Percentiles rank a stretch among this genome's conserved stretches.
Conservation (phyloP, 257 asterid species). For the Anisodus tanguticus region DNA sequence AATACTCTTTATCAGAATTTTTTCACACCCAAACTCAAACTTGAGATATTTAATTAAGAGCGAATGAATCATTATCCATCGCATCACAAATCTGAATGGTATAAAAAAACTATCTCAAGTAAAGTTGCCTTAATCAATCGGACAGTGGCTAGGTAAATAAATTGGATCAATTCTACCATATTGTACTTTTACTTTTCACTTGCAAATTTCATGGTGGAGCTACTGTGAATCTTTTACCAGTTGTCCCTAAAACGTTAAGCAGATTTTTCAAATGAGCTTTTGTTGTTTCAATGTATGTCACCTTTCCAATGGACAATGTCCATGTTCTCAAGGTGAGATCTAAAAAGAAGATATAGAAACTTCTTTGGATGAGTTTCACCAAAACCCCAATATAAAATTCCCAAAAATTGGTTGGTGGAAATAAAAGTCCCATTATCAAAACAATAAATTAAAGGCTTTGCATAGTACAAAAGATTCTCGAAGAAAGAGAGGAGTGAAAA, state of each 20-base stretch:
- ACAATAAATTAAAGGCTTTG: conserved; percentile 33
- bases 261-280: conserved; percentile 30
- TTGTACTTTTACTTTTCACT: not conserved
- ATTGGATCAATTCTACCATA: not conserved
- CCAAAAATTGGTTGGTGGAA: conserved; percentile 29
- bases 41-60: too few species aligned
- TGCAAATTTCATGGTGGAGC: not conserved
- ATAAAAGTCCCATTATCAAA: conserved; percentile 33
- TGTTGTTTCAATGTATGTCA: conserved; percentile 39
- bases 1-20: too few species aligned
- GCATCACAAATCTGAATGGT: too few species aligned
- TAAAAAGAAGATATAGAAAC: conserved; percentile 53
- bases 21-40: too few species aligned
- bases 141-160: not conserved
- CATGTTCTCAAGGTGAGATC: conserved; percentile 62
- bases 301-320: conserved; percentile 43
- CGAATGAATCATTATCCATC: too few species aligned
- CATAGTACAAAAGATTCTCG: conserved; percentile 47
- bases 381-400: conserved; percentile 20
- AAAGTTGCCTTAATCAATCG: not conserved
- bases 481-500: conserved; percentile 32
- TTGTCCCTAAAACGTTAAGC: conserved; percentile 33
- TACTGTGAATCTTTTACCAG: conserved; percentile 31
- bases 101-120: too few species aligned
- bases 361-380: conserved; percentile 52